phyloP scores from a whole-genome alignment of 768 basidiomycete genomes.

The Lanmaoa pseudosensibilis region DNA sequence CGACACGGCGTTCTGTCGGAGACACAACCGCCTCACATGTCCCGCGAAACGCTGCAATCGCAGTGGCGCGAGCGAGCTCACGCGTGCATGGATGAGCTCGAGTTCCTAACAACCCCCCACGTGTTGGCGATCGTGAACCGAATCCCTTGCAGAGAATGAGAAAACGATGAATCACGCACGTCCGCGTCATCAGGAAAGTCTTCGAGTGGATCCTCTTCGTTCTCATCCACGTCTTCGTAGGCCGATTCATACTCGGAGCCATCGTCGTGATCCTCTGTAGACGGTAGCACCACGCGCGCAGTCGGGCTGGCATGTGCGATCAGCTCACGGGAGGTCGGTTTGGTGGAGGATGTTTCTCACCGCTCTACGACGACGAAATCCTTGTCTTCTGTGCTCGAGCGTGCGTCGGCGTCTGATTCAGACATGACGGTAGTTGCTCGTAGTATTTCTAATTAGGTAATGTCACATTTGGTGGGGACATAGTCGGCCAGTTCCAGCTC shows the following conservation, averaged over 20 bases:
- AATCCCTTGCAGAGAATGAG: background rate
- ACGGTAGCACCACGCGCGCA: conserved; percentile 52
- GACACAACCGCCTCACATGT: conserved; percentile 71
- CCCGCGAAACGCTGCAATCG: conserved; percentile 70
- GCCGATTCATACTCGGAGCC: conserved; percentile 40
- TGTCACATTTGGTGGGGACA: background rate
- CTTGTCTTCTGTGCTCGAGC: conserved; percentile 16
- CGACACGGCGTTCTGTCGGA: conserved; percentile 84
- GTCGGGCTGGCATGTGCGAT: conserved; percentile 21
- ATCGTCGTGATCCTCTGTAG: conserved; percentile 29
- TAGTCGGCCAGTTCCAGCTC: too few species aligned
- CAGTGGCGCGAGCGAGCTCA: conserved; percentile 67
- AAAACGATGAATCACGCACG: conserved; percentile 42
- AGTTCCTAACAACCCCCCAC: conserved; percentile 57
- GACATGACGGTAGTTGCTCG: conserved; percentile 20
- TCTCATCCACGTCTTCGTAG: conserved; percentile 43
- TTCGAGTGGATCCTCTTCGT: conserved; percentile 66
- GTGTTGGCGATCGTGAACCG: background rate
- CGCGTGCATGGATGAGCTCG: conserved; percentile 78
- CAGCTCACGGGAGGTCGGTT: background rate
- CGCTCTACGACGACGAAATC: conserved; percentile 27
- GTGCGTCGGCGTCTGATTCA: conserved; percentile 13
- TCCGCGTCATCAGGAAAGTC: conserved; percentile 85
- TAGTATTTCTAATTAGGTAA: conserved; percentile 13
- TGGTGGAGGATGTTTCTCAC: conserved; percentile 1